Base-by-base conservation (phyloP, 2,329 filamentous ascomycete genomes). In the Phyllachora maydis region DNA sequence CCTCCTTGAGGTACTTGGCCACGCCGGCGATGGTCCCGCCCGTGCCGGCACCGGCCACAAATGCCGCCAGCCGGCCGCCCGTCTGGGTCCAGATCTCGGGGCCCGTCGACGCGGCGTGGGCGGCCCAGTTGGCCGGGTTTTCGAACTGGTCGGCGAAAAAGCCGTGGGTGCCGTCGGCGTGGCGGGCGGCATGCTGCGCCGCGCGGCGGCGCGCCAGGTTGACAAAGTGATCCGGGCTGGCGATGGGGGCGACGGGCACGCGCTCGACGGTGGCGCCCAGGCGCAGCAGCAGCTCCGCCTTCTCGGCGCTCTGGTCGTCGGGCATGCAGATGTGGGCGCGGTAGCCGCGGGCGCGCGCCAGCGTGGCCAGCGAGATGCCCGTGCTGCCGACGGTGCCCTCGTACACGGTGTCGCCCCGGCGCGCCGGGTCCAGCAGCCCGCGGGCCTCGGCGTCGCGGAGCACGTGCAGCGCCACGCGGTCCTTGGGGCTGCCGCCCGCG, bases 101-200 rank as follows among this genome's bases (percentile, higher is more conserved):
- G 0, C 88, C 88, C 0, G 88, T 98, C 9, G 68, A 65, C 11
- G 61, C 54, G 36, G 73, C 69, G 50, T 98, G 88, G 2, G 88
- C 83, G 21, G 63, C 58, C 62, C 75, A 92, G 48, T 98, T 98
- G 16, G 82, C 78, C 23, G 67, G 56, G 14, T 76, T 85, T 51
- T 98, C 88, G 41, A 98, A 98, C 43, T 98, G 88, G 45, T 98
- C 78, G 1, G 85, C 82, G 43, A 95, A 98, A 49, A 91, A 83
- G 12, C 88, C 88, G 23, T 65, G 59, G 32, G 81, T 85, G 17
- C 55, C 59, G 35, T 66, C 65, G 8, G 35, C 31, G 2, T 52
- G 42, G 6, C 56, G 52, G 1, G 45, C 50, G 1, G 73, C 77
- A 42, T 95, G 83, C 35, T 81, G 70, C 24, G 48, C 47, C 0